Base-by-base conservation (phyloP, 805 yeast genomes). In the Barnettozyma salicaria region DNA sequence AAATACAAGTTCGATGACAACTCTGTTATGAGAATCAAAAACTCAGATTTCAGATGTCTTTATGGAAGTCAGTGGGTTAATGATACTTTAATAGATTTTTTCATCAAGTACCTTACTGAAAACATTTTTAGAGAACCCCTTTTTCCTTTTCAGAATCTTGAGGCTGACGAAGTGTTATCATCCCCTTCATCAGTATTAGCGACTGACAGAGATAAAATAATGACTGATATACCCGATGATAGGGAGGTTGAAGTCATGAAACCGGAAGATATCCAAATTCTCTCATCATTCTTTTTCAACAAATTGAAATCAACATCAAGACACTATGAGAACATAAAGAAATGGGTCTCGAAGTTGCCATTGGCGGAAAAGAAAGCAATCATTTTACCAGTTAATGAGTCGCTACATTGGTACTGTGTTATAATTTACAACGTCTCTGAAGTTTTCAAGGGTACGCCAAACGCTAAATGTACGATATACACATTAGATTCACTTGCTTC, bases 51-150 rank as follows among this genome's bases (percentile, higher is more conserved):
- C 56, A 75, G 74, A 43, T 82, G 96, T 30, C 67, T 90, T 8
- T 78, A 79, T 52, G 80, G 81, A 40, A 78, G 79, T 32, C 85
- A 83, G 44, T 90, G 95, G 89, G 74, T 92, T 33, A 90, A 92
- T 61, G 98, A 92, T 53, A 74, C 82, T 0, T 65, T 92, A 34
- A 80, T 92, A 38, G 96, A 87, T 57, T 90, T 90, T 55, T 88
- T 85, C 51, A 66, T 86, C 20, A 76, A 74, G 40, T 80, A 68
- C 52, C 73, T 70, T 44, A 66, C 75, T 7, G 74, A 65, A 50
- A 55, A 49, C 34, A 51, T 53, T 27, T n/a, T 9, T 11, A 28
- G 14, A 14, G 23, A 32, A 9, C 29, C 26, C 24, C 24, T 36
- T 9, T 36, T 36, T n/a, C 39, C 39, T 5, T 20, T 13, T 4